Base-by-base conservation (phyloP, 1,139 yeast species). In the Debaryomyces coudertii region DNA sequence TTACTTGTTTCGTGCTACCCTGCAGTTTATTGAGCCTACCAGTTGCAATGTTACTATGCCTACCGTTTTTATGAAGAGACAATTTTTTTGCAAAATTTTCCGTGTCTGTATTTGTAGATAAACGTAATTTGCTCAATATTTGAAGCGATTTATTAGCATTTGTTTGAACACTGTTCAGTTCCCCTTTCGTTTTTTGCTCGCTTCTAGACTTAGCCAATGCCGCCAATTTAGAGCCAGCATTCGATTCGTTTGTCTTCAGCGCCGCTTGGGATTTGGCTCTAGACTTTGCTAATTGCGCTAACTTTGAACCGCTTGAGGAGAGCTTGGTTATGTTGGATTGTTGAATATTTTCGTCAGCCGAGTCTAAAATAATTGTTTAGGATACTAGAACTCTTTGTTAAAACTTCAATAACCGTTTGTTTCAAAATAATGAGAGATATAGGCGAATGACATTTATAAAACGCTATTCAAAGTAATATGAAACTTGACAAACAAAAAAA, bases 191-290 rank as follows among this genome's bases (percentile, higher is more conserved):
- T 18, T 24, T 25, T 36, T 34, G 31, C 8, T 11, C 24, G 9
- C 71, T 68, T 51, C 80, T 62, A 15, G 73, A 65, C 52, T 70
- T 71, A 2, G 83, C 83, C 53, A 81, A 66, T 2, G 75, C 71
- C 9, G 81, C 73, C 41, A 80, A 61, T 54, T 77, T 79, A 1
- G 79, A 72, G 3, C 44, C 23, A 24, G 44, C 27, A 25, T 18
- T 28, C 2, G 30, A 16, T 27, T 36, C n/a, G 20, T 11, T 9
- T 27, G 15, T 7, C 2, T n/a, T 15, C 16, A 14, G 16, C 4
- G 3, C 7, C 6, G 24, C 15, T n/a, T 36, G 29, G 38, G 40
- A 39, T 24, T 18, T 34, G 8, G 57, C 49, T 47, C 61, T 51
- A 35, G 47, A 43, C 44, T 56, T 55, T 7, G 65, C 63, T 34